Evolutionary conservation across 208 protist genomes (phyloP), one percentile per base, ranked within the genome.

Genomic region (Trypanosomatidae sp.): DNA sequence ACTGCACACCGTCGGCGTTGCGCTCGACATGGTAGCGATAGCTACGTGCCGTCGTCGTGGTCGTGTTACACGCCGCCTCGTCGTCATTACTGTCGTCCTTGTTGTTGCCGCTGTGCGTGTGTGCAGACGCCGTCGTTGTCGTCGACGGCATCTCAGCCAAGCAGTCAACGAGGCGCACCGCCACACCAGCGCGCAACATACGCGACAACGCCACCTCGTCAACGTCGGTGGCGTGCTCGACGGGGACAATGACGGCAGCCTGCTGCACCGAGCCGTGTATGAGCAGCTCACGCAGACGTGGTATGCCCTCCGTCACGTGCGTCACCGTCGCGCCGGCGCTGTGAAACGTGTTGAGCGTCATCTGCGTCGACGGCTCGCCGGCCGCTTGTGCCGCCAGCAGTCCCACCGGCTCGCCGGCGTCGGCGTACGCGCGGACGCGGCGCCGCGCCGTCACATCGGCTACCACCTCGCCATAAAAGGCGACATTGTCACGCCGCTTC

Each of bases 261-360:
- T 85, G 75, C 50, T 86, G 66, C 43, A 95, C 88, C 19, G 74
- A 86, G 15, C 94, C 97, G 41, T 96, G 95, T 71, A 99, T 99
- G 25, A 99, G 78, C 38, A 99, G 71, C 71, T 99, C 97, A 37
- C 96, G 71, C 37, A 99, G 71, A 56, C 98, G 91, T 22, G 97
- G 98, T 60, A 99, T 99, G 73, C 98, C 98, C 30, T 99, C 84
- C n/a, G 97, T 99, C 21, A 99, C 97, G 77, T 99, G 98, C 7
- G 91, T 94, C n/a, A 95, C 97, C 48, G 97, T 98, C 22, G 90
- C 88, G 55, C 98, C 98, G 19, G 98, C 98, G 42, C 99, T 96
- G 79, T 99, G 98, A 85, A 99, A 99, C 30, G 98, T 99, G 83
- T 99, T 99, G 6, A 99, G 85, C 23, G 98, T 99, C 98, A 99